A percentile compares a stretch with the other conserved stretches of the same genome.
These are phyloP conservation scores for Cystobasidium slooffiae DNA, from an alignment of 1,284 basidiomycete genomes.

Conservation along the genomic window DNA sequence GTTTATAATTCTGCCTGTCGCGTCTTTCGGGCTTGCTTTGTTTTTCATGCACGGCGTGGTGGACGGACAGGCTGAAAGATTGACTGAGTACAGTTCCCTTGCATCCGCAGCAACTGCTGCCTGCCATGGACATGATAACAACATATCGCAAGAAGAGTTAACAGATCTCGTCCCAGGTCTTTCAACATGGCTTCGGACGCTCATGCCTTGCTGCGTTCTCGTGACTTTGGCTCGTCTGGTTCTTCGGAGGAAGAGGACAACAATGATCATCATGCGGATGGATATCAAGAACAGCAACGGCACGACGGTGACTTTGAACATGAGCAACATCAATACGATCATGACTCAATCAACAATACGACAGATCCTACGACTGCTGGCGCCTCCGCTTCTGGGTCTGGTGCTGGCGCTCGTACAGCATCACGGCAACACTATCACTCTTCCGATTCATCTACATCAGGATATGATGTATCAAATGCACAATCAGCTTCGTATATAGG, in stretches of 20 bases:
- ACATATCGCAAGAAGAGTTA: too few species aligned
- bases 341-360: constrained; percentile 2
- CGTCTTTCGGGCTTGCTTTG: too few species aligned
- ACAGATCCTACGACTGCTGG: constrained; percentile 6
- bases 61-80: too few species aligned
- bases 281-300: neutral
- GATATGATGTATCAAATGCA: constrained; percentile 1
- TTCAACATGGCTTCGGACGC: constrained; percentile 28
- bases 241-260: constrained; percentile 30
- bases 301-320: neutral
- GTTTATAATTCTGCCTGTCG: too few species aligned
- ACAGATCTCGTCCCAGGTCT: neutral
- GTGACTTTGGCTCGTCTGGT: constrained; percentile 42
- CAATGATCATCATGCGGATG: neutral
- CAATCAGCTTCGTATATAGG: constrained; percentile 18
- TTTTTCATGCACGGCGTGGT: too few species aligned
- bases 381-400: too few species aligned
- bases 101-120: too few species aligned
- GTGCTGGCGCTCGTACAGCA: too few species aligned
- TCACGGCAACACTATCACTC: too few species aligned
- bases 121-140: too few species aligned
- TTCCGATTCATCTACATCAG: neutral
- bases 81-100: too few species aligned
- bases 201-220: constrained; percentile 37
- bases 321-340: neutral